Conservation (phyloP, 371 early-diverging fungal genomes). For the Rhizopus sp. region DNA sequence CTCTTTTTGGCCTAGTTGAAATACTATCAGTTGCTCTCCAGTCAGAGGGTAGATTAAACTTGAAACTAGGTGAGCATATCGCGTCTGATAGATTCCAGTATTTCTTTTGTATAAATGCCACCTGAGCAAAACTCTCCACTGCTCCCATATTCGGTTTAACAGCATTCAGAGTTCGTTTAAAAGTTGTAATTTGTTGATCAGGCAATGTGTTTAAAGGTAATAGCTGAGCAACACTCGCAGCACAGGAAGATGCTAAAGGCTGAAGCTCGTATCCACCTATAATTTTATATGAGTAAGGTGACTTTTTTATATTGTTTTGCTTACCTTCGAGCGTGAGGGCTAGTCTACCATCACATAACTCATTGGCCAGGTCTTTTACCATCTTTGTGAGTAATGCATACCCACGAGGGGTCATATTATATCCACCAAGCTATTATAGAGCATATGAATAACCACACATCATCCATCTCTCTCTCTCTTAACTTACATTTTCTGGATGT, state of each 20-base stretch:
- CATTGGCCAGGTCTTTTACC: constrained; percentile 55
- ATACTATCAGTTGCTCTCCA: constrained; percentile 61
- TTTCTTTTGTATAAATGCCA: constrained; percentile 46
- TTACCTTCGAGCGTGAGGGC: constrained; percentile 57
- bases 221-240: constrained; percentile 52
- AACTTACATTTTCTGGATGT: constrained; percentile 62
- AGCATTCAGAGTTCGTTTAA: constrained; percentile 45
- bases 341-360: constrained; percentile 54
- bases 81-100: constrained; percentile 56
- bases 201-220: constrained; percentile 39
- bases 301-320: not conserved
- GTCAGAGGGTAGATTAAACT: constrained; percentile 55
- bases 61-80: constrained; percentile 41
- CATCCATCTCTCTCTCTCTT: not conserved
- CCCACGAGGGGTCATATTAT: constrained; percentile 59
- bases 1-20: constrained; percentile 52
- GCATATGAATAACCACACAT: not conserved
- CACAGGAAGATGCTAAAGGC: constrained; percentile 44
- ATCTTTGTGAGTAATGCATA: constrained; percentile 60
- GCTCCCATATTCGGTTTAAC: constrained; percentile 61
- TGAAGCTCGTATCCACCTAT: constrained; percentile 54
- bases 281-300: not conserved
- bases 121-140: constrained; percentile 45
- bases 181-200: constrained; percentile 37
- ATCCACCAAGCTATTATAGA: constrained; percentile 56